phyloP scores from a whole-genome alignment of 305 asterid genomes.

The Solanum hybrid region DNA sequence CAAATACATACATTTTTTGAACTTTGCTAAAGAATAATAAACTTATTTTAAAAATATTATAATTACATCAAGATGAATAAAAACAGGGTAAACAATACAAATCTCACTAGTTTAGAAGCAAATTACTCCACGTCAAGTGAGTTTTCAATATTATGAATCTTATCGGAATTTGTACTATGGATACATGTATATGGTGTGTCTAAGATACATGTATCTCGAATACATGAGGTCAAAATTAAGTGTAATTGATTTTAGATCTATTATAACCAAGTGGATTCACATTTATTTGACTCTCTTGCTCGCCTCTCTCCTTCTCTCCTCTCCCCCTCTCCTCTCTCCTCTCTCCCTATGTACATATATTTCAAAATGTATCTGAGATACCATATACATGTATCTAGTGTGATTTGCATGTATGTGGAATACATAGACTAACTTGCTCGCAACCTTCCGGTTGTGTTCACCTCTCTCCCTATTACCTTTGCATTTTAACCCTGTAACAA shows the following conservation, averaged over 20 bases:
- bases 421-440: not conserved
- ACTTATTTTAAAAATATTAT: not conserved
- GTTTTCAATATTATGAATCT: not conserved
- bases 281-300: too few relatives aligned
- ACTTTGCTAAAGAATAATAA: not conserved
- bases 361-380: too few relatives aligned
- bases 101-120: not conserved
- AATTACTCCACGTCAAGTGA: not conserved
- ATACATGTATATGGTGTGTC: not conserved
- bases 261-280: too few relatives aligned
- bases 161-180: not conserved
- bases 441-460: not conserved
- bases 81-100: not conserved
- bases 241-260: too few relatives aligned
- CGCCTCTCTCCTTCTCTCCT: not conserved
- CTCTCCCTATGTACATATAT: too few relatives aligned
- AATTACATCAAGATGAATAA: not conserved
- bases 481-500: not conserved
- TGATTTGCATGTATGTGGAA: not conserved
- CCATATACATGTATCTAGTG: too few relatives aligned
- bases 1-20: not conserved
- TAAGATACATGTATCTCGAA: too few relatives aligned
- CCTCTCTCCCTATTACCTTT: not conserved
- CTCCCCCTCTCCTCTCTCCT: not conserved
- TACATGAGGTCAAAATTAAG: too few relatives aligned